These are phyloP conservation scores for Beauveria sp. DNA, from an alignment of 2,329 filamentous ascomycete genomes.

Conservation along the genomic window DNA sequence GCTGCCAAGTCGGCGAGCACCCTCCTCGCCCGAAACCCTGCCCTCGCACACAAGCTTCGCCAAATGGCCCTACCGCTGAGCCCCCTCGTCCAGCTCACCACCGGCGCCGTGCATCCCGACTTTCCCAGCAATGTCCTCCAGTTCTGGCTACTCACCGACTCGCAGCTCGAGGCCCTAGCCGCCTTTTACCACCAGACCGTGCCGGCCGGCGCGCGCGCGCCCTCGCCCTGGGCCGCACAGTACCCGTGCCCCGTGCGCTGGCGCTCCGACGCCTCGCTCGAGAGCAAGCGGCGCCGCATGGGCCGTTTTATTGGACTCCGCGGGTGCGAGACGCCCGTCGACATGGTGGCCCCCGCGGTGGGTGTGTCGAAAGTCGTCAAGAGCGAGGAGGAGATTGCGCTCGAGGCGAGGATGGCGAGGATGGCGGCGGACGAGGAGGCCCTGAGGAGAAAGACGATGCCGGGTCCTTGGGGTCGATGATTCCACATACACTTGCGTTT, in stretches of 20 bases:
- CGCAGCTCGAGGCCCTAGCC: constrained; percentile 61
- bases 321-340: constrained; percentile 39
- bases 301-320: constrained; percentile 67
- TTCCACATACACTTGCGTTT: neutral
- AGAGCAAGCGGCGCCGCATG: constrained; percentile 65
- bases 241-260: constrained; percentile 66
- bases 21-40: constrained; percentile 38
- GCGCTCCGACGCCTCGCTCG: constrained; percentile 43
- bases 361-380: constrained; percentile 17
- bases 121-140: constrained; percentile 62
- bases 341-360: neutral
- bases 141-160: constrained; percentile 67
- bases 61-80: constrained; percentile 60
- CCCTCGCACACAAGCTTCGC: constrained; percentile 52
- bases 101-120: constrained; percentile 53
- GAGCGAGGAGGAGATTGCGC: constrained; percentile 41
- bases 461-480: constrained; percentile 29
- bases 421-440: constrained; percentile 38
- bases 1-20: constrained; percentile 19
- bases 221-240: constrained; percentile 40
- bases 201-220: constrained; percentile 23
- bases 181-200: constrained; percentile 66
- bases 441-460: constrained; percentile 36
- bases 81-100: constrained; percentile 57
- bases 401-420: constrained; percentile 33